A percentile compares a stretch with the other conserved stretches of the same genome.
These are phyloP conservation scores for Artemisia argyi DNA, from an alignment of 129 eudicot species.

Conservation along the genomic window DNA sequence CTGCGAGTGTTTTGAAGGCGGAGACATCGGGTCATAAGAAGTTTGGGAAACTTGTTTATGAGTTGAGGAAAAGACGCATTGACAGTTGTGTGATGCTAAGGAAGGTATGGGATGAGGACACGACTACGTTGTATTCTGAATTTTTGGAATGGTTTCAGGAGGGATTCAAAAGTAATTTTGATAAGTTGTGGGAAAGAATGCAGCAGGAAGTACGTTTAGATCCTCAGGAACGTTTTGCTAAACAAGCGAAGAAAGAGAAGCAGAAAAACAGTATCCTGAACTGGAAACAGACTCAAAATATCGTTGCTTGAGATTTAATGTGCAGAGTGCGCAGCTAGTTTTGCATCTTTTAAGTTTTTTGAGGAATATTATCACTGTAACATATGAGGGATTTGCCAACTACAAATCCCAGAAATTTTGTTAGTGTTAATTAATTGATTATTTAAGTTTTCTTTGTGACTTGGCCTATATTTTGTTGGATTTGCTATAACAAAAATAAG, in stretches of 20 bases:
- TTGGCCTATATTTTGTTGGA: too few relatives aligned
- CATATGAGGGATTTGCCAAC: too few relatives aligned
- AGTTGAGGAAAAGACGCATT: slow-evolving; percentile 45
- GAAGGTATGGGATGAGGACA: slow-evolving; percentile 63
- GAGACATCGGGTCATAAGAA: slow-evolving; percentile 68
- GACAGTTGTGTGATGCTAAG: slow-evolving; percentile 56
- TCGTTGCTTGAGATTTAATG: too few relatives aligned
- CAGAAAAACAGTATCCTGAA: slow-evolving; percentile 9
- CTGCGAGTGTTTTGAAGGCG: slow-evolving; percentile 57
- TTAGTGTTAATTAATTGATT: too few relatives aligned
- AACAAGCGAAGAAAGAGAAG: slow-evolving; percentile 32
- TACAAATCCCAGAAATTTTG: too few relatives aligned
- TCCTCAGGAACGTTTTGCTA: slow-evolving; percentile 48
- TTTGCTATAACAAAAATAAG: too few relatives aligned
- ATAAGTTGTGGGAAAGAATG: slow-evolving; percentile 70
- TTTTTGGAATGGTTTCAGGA: slow-evolving; percentile 67
- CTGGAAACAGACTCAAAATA: neutral
- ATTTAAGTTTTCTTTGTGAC: too few relatives aligned
- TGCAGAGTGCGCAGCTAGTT: too few relatives aligned
- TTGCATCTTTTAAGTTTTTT: too few relatives aligned
- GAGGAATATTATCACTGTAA: too few relatives aligned
- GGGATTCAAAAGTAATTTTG: slow-evolving; percentile 50
- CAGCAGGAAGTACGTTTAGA: slow-evolving; percentile 52
- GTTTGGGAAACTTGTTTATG: slow-evolving; percentile 69
- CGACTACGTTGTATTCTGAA: slow-evolving; percentile 49